Evolutionary conservation across 371 early-diverging fungal genomes (phyloP).

Genomic region (Mucor irregularis): DNA sequence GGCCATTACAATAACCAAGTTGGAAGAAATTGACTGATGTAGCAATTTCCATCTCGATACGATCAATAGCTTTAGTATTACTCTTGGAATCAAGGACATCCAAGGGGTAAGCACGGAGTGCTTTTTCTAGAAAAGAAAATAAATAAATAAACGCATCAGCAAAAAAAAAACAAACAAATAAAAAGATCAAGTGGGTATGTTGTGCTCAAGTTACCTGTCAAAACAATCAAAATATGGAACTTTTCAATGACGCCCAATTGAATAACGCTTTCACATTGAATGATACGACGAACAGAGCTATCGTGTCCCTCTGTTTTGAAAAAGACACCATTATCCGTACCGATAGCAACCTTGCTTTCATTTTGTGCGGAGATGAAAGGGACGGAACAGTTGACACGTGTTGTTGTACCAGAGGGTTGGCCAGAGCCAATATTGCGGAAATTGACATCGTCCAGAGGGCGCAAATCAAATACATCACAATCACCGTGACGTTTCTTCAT

Average conservation of each 20-base stretch:
- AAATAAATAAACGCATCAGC: too few relatives aligned
- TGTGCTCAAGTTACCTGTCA: conserved; percentile 27
- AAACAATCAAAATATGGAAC: conserved; percentile 47
- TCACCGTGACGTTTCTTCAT: conserved; percentile 46
- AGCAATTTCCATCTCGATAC: conserved; percentile 58
- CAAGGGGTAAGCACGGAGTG: conserved; percentile 64
- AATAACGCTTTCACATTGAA: conserved; percentile 44
- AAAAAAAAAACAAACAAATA: too few relatives aligned
- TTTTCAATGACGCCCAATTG: conserved; percentile 49
- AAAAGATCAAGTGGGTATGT: too few relatives aligned
- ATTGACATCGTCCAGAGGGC: conserved; percentile 42
- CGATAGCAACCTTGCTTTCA: conserved; percentile 71
- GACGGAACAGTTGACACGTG: conserved; percentile 72
- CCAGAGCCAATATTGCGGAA: conserved; percentile 35
- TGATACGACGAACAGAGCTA: conserved; percentile 29
- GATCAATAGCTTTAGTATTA: conserved; percentile 38
- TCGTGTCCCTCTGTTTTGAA: conserved; percentile 39
- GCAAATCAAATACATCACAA: conserved; percentile 67
- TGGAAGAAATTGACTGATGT: conserved; percentile 76
- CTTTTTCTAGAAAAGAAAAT: conserved; percentile 31
- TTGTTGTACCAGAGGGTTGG: conserved; percentile 24
- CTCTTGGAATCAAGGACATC: conserved; percentile 52
- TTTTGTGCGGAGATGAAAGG: conserved; percentile 45
- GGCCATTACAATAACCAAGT: conserved; percentile 66
- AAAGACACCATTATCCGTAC: conserved; percentile 85